phyloP scores from a whole-genome alignment of 306 rosid genomes.

The Dalbergia cochinchinensis region DNA sequence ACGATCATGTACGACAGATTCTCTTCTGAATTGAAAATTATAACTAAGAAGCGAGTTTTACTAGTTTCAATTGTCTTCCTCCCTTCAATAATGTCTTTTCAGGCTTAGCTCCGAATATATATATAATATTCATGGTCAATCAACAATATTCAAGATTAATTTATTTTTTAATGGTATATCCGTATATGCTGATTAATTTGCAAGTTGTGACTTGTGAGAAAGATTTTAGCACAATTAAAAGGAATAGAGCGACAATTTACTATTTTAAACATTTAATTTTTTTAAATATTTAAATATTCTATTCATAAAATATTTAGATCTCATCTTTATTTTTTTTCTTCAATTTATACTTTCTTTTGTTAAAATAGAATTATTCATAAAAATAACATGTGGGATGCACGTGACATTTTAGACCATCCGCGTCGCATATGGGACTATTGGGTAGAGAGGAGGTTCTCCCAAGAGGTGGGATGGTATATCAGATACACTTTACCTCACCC shows the following conservation, averaged over 20 bases:
- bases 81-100: background rate
- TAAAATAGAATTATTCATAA: too few relatives aligned
- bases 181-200: too few relatives aligned
- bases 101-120: background rate
- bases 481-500: conserved; percentile 36
- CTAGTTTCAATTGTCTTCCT: conserved; percentile 9
- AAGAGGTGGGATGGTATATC: conserved; percentile 44
- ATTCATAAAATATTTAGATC: too few relatives aligned
- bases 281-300: too few relatives aligned
- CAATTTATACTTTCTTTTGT: too few relatives aligned
- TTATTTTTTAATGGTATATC: background rate
- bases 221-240: background rate
- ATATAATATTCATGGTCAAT: background rate
- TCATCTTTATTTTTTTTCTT: too few relatives aligned
- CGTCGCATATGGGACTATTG: conserved; percentile 41
- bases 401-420: conserved; percentile 13
- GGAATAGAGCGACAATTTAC: background rate
- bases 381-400: background rate
- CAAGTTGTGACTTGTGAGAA: background rate
- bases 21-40: background rate
- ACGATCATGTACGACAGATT: background rate
- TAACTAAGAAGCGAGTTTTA: background rate
- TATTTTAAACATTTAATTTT: too few relatives aligned
- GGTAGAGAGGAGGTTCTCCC: conserved; percentile 13
- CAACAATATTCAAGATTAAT: background rate